Evolutionary conservation across 306 rosid species (phyloP), one percentile per base, ranked within the genome.

Genomic region (Malus sylvestris): DNA sequence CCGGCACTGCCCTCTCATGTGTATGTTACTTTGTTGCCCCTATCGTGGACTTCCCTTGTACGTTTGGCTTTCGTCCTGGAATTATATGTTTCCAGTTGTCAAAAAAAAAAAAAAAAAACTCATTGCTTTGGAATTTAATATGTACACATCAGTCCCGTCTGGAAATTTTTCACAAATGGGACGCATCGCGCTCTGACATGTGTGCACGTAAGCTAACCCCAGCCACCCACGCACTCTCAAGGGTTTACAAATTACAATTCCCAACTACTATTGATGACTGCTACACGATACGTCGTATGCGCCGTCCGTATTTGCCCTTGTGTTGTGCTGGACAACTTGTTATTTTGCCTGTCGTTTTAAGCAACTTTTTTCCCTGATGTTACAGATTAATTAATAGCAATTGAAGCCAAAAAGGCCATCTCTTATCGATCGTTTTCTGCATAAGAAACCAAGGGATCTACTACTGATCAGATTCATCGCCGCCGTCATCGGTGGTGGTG

Each of bases 201-300:
- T 72, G 75, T 30, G 13, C 4, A 81, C 83, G 81, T 79, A 45
- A 12, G 70, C 46, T 55, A 38, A 27, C 76, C 61, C 76, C 66
- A 70, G 42, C 68, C 84, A 71, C 81, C 7, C 32, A 10, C 35
- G 29, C 30, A 18, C 59, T 30, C 81, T 19, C 25, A 11, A 23
- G 14, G 11, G 70, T 35, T 33, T 65, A 23, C 63, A 68, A 19
- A 29, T 69, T 71, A 71, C 81, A 70, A 40, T 76, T 74, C 9
- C 7, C 29, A 44, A 57, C 75, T 29, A 25, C 64, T 80, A 76
- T 19, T 42, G 25, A 72, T 58, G 62, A 16, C 42, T 9, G 30
- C 68, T n/a, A 9, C 25, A 59, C 32, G 35, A 19, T 44, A 18
- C 69, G 77, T 60, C 69, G 60, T 29, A 42, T 73, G 3, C 6